Evolutionary conservation across 1,284 basidiomycete genomes (phyloP).

Genomic region (Ceratobasidium sp.): DNA sequence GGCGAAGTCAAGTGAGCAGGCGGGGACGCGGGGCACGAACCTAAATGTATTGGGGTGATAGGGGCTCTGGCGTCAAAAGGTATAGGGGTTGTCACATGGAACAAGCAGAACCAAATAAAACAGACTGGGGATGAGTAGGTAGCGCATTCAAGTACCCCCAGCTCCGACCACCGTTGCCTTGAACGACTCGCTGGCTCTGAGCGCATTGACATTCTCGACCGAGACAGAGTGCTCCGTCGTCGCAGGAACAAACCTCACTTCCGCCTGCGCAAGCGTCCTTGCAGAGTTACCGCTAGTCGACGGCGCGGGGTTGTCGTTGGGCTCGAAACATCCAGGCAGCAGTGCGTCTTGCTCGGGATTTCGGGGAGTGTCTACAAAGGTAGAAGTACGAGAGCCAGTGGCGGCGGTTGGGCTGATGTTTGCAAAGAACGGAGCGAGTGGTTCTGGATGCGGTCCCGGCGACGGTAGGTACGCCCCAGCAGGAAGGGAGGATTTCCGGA

Average conservation of each 20-base stretch:
- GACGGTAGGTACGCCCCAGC: constrained; percentile 11
- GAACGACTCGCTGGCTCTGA: constrained; percentile 16
- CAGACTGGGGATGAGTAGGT: background rate
- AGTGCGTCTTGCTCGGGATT: constrained; percentile 15
- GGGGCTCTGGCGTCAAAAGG: too few species aligned
- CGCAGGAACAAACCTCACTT: background rate
- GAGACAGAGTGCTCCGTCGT: background rate
- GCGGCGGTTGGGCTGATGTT: background rate
- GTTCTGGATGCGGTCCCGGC: background rate
- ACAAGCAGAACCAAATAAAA: background rate
- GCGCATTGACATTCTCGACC: background rate
- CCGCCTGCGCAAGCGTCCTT: background rate
- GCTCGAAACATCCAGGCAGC: constrained; percentile 22
- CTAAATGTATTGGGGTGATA: too few species aligned
- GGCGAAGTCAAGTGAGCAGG: too few species aligned
- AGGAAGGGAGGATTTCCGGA: background rate
- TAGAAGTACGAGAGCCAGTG: background rate
- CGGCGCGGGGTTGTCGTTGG: constrained; percentile 1
- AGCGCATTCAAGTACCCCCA: background rate
- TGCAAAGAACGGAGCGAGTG: background rate
- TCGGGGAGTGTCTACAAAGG: background rate
- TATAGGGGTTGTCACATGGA: too few species aligned
- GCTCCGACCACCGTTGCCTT: constrained; percentile 21
- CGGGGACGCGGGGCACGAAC: too few species aligned
- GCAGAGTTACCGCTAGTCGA: constrained; percentile 1